Evolutionary conservation across 257 asterid genomes (phyloP).

Genomic region (Solanum neorickii): DNA sequence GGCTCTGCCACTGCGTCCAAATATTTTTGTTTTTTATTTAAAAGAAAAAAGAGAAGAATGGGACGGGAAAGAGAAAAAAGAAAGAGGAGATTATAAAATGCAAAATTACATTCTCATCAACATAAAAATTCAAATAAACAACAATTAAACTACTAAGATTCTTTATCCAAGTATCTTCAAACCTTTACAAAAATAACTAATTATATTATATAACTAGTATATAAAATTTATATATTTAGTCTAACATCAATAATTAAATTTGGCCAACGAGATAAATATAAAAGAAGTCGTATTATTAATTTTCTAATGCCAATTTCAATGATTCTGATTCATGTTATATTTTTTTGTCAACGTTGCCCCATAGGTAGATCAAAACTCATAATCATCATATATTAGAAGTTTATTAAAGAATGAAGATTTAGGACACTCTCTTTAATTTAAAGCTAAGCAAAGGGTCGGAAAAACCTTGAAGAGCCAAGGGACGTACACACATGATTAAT

Average conservation of each 20-base stretch:
- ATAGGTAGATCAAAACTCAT: neutral
- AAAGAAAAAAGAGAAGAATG: neutral
- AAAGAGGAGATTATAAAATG: rapidly evolving
- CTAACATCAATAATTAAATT: neutral
- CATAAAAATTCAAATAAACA: too few relatives aligned
- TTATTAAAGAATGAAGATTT: neutral
- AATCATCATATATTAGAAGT: neutral
- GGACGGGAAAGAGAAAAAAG: too few relatives aligned
- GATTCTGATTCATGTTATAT: neutral
- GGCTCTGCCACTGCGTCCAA: too few relatives aligned
- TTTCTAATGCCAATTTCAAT: neutral
- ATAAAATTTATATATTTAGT: too few relatives aligned
- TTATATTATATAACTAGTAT: neutral
- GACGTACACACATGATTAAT: neutral
- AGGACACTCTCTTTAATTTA: neutral
- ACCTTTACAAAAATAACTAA: neutral
- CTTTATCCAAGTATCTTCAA: too few relatives aligned
- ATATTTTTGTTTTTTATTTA: too few relatives aligned
- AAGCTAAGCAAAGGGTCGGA: neutral
- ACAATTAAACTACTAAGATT: too few relatives aligned
- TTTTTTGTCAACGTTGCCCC: neutral
- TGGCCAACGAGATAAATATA: neutral
- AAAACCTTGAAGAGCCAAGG: neutral
- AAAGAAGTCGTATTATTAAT: neutral
- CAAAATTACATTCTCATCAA: too few relatives aligned